These are phyloP conservation scores for Bimuria novae-zelandiae DNA, from an alignment of 2,329 filamentous ascomycete genomes.

Conservation along the genomic window DNA sequence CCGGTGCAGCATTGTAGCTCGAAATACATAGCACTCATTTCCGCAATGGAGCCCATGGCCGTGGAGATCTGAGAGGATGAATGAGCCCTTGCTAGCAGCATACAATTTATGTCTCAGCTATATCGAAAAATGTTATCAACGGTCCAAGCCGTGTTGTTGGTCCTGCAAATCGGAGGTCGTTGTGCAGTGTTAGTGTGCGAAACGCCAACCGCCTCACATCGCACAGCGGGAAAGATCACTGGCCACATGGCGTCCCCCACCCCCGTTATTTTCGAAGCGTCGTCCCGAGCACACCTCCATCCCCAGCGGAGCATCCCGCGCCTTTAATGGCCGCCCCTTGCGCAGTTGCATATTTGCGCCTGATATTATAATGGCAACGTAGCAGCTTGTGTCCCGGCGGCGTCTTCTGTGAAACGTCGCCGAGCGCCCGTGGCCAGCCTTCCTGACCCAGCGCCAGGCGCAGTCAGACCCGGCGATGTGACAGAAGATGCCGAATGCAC, in stretches of 20 bases:
- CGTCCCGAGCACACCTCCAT: slow-evolving; percentile 7
- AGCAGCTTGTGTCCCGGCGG: slow-evolving; percentile 40
- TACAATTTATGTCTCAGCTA: too few relatives aligned
- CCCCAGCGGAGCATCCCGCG: slow-evolving; percentile 6
- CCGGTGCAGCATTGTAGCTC: too few relatives aligned
- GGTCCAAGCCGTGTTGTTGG: too few relatives aligned
- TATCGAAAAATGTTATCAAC: too few relatives aligned
- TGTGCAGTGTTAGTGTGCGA: too few relatives aligned
- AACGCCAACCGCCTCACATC: slow-evolving; percentile 25
- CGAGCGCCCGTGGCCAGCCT: slow-evolving; percentile 28
- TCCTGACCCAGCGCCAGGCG: slow-evolving; percentile 34
- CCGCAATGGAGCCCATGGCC: too few relatives aligned
- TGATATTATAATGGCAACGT: slow-evolving; percentile 35
- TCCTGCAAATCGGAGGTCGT: too few relatives aligned
- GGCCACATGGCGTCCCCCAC: slow-evolving; percentile 15
- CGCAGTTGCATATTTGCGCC: slow-evolving; percentile 24
- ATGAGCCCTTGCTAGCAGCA: too few relatives aligned
- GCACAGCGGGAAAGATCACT: slow-evolving; percentile 19
- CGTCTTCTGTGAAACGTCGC: slow-evolving; percentile 35
- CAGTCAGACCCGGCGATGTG: slow-evolving; percentile 27
- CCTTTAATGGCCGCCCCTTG: slow-evolving; percentile 13
- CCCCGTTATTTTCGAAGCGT: slow-evolving; percentile 1
- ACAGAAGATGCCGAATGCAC: slow-evolving; percentile 35
- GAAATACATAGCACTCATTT: too few relatives aligned
- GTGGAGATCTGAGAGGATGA: too few relatives aligned